Conservation (phyloP, 768 basidiomycete species). For the Suillus weaverae region DNA sequence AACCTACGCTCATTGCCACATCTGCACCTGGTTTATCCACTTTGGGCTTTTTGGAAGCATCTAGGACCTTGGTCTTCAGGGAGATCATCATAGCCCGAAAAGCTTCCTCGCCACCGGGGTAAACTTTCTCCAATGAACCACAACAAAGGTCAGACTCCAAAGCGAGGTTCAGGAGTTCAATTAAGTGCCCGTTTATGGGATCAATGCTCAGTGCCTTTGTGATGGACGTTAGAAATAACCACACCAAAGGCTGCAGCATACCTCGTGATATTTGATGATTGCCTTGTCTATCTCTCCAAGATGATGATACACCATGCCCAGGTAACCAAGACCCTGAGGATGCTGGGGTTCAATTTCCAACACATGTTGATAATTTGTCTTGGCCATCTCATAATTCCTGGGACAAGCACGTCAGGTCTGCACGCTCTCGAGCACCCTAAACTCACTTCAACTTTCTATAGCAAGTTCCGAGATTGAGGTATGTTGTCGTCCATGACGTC, state of each 20-base stretch:
- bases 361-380: slow-evolving; percentile 71
- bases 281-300: slow-evolving; percentile 73
- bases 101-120: slow-evolving; percentile 35
- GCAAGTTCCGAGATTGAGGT: slow-evolving; percentile 90
- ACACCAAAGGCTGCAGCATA: slow-evolving; percentile 34
- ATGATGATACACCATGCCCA: slow-evolving; percentile 88
- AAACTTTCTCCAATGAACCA: slow-evolving; percentile 33
- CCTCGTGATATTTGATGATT: slow-evolving; percentile 92
- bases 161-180: slow-evolving; percentile 80
- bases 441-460: slow-evolving; percentile 77
- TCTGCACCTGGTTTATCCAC: slow-evolving; percentile 20
- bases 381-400: slow-evolving; percentile 64
- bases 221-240: slow-evolving; percentile 7
- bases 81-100: slow-evolving; percentile 34
- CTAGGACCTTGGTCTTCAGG: slow-evolving; percentile 25
- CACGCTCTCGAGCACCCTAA: neutral
- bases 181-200: slow-evolving; percentile 77
- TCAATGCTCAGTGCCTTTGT: slow-evolving; percentile 73
- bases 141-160: slow-evolving; percentile 52
- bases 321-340: slow-evolving; percentile 76
- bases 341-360: slow-evolving; percentile 86
- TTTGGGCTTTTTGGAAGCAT: slow-evolving; percentile 18
- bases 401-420: slow-evolving; percentile 5
- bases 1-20: slow-evolving; percentile 34
- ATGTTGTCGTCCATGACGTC: slow-evolving; percentile 84